Evolutionary conservation across 2,329 filamentous ascomycete genomes (phyloP).

Genomic region (Aspergillus versicolor): DNA sequence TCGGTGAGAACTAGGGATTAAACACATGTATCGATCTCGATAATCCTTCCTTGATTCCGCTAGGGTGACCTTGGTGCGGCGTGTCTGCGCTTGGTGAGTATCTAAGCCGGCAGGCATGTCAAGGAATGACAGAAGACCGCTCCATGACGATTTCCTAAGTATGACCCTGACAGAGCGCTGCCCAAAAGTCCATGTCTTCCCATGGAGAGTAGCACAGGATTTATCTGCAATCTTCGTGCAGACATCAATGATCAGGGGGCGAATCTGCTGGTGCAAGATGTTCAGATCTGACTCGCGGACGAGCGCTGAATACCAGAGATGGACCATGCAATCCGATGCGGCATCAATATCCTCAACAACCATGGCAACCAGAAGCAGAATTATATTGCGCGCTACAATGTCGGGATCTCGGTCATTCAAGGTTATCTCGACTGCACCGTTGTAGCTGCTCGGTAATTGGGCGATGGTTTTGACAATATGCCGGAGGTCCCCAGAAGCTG

Average conservation of each 20-base stretch:
- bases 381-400: conserved; percentile 41
- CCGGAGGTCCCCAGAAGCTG: conserved; percentile 48
- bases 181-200: conserved; percentile 35
- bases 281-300: conserved; percentile 26
- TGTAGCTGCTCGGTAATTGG: conserved; percentile 31
- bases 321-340: conserved; percentile 38
- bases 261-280: conserved; percentile 24
- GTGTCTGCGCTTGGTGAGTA: conserved; percentile 17
- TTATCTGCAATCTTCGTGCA: not conserved
- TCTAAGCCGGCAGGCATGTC: conserved; percentile 27
- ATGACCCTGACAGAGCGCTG: conserved; percentile 26
- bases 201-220: conserved; percentile 17
- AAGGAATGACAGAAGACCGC: conserved; percentile 26
- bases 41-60: conserved; percentile 32
- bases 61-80: conserved; percentile 30
- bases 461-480: conserved; percentile 45
- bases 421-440: conserved; percentile 21
- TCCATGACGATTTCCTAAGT: conserved; percentile 34
- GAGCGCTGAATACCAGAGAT: conserved; percentile 49
- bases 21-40: conserved; percentile 30
- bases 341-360: conserved; percentile 15
- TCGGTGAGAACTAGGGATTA: conserved; percentile 25
- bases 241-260: conserved; percentile 34
- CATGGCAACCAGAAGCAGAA: conserved; percentile 40
- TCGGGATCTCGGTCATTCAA: conserved; percentile 44